Base-by-base conservation (phyloP, 2,329 filamentous ascomycete species). In the Neopestalotiopsis clavispora region DNA sequence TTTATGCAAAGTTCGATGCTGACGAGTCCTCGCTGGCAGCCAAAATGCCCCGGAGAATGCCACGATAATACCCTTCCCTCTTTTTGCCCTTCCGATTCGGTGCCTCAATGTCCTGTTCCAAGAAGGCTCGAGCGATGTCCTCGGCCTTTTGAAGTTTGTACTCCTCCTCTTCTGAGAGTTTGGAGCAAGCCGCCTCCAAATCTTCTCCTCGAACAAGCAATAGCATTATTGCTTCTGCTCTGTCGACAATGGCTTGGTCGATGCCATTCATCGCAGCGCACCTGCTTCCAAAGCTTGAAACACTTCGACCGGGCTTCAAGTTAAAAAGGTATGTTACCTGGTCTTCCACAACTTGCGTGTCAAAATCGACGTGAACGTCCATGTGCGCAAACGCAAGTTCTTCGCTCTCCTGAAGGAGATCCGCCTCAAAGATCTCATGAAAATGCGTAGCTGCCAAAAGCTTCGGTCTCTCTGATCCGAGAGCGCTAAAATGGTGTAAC, bases 211-310 rank as follows among this genome's bases (percentile, higher is more conserved):
- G 88, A 17, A 89, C 88, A 42, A 92, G 84, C 17, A 96, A 82
- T 6, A 89, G 79, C 28, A 92, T 89, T 45, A 99, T 85, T 7
- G 91, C 87, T 71, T 94, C 91, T 0, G 95, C 94, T 67, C 95
- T 89, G 17, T 91, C 83, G 6, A 98, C 87, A 10, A 98, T 88
- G 4, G 86, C 84, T 20, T 81, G 76, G 38, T 94, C 91, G 14
- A 99, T 90, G 1, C 95, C 95, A 74, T 97, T 98, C 79, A 97
- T 88, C 3, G 90, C 90, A 34, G 96, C 96, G 76, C 96, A 98
- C 79, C 88, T 87, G 34, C 91, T 93, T 0, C 96, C 96, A 75
- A 97, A 97, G 76, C 94, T 98, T 14, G 92, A 92, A 7, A 84
- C 89, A 73, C 91, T 95, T 68, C 91, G 86, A 0, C 95, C 95